phyloP scores from a whole-genome alignment of 139 green algal genomes.

The Dunaliella primolecta region DNA sequence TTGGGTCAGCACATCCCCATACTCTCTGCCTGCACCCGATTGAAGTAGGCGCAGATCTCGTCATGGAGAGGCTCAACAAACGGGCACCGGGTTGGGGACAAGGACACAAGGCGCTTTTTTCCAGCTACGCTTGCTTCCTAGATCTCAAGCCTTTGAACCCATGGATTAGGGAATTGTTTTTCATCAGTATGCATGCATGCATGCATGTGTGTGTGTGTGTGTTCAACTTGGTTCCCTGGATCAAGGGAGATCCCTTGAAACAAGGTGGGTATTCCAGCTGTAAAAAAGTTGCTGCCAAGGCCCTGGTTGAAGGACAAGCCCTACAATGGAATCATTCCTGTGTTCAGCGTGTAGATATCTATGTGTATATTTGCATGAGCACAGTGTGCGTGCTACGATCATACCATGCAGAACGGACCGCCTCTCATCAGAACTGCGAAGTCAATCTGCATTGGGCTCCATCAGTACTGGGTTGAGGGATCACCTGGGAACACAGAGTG shows the following conservation, averaged over 20 bases:
- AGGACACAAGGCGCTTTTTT: no score
- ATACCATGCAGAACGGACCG: neutral
- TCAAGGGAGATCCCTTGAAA: neutral
- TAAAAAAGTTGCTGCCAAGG: no score
- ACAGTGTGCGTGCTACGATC: neutral
- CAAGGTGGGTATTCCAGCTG: no score
- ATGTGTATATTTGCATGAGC: neutral
- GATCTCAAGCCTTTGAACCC: neutral
- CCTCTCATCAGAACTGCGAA: no score
- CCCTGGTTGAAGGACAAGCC: no score
- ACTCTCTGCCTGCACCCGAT: neutral
- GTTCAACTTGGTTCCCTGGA: neutral
- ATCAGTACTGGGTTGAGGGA: no score
- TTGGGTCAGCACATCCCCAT: neutral
- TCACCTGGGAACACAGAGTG: no score
- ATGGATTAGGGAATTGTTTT: neutral
- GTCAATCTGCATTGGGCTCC: no score
- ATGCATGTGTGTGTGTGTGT: neutral
- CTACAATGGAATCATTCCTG: no score
- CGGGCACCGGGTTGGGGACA: no score
- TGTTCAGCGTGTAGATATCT: no score
- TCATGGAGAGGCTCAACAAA: neutral
- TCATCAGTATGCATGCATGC: neutral
- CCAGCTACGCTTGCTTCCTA: neutral
- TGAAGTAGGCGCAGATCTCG: neutral